Conservation (phyloP, 2,329 filamentous ascomycete species). For the Xylaria arbuscula region DNA sequence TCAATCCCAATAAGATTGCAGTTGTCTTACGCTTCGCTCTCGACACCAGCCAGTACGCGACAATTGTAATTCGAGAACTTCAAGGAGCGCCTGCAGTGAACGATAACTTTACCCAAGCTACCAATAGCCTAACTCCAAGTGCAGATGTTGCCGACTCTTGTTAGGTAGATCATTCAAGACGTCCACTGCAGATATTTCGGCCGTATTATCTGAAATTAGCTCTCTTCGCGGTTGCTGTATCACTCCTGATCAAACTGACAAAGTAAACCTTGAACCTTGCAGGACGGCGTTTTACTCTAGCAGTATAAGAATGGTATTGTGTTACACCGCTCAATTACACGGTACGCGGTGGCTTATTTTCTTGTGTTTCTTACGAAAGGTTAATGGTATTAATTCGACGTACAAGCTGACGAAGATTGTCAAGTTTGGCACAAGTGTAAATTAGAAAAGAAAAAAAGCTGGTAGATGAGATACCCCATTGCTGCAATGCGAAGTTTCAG, state of each 20-base stretch:
- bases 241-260: neutral
- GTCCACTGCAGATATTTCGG: neutral
- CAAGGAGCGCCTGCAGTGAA: constrained; percentile 41
- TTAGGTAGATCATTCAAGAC: constrained; percentile 7
- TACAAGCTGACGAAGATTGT: neutral
- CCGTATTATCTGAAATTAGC: neutral
- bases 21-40: constrained; percentile 51
- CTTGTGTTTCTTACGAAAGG: neutral
- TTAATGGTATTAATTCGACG: neutral
- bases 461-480: constrained; percentile 43
- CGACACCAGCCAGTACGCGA: constrained; percentile 52
- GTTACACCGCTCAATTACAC: neutral
- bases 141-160: constrained; percentile 8
- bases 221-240: neutral
- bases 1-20: constrained; percentile 47
- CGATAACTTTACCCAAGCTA: constrained; percentile 6
- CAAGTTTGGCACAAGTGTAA: constrained; percentile 8
- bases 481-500: constrained; percentile 27
- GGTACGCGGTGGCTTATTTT: neutral
- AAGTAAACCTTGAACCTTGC: neutral
- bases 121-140: neutral
- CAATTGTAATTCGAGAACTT: constrained; percentile 50
- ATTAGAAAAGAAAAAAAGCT: constrained; percentile 9
- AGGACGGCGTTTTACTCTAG: neutral
- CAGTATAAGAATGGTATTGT: neutral